Base-by-base conservation (phyloP, 2,329 filamentous ascomycete species). In the Dryadomyces sulphureus region DNA sequence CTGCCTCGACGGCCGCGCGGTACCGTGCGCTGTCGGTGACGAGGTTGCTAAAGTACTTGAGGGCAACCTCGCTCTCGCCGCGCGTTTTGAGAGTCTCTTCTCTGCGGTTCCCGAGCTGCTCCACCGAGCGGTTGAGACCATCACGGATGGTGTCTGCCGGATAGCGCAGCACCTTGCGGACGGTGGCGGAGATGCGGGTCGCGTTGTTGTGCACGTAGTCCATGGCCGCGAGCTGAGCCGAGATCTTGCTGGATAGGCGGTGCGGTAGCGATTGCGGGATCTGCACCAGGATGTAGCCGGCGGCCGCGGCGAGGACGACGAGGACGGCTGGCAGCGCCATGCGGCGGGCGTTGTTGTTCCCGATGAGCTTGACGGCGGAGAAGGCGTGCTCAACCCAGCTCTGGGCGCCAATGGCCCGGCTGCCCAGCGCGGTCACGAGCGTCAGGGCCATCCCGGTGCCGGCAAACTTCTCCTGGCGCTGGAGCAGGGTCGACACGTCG, bases 371-470 rank as follows among this genome's bases (percentile, higher is more conserved):
- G n/a, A 77, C 80, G 7, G 83, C 85, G 51, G 83, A 84, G 45
- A 95, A 63, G 2, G 84, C 82, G 52, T 90, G 85, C 59, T 96
- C 90, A 54, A 95, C 68, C 88, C 90, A 96, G 43, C 84, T 81
- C 54, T 84, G 79, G 50, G 88, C 84, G 49, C 89, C 87, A 35
- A 98, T 68, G 57, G 92, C 72, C 41, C 87, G 76, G 42, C 83
- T 77, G 47, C 90, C 87, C 5, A 96, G 70, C 2, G 94, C 86
- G 47, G 87, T 89, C 9, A 84, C 84, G 32, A 94, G 75, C 1
- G 92, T 98, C 58, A 98, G 72, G 6, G 90, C 92, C 82, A 98
- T 89, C 52, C 92, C 84, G 3, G 89, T 93, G 35, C 90, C 87
- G 6, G 90, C 89, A 47, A 93, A 73, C 70, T 96, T 98, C 64